Base-by-base conservation (phyloP, 768 basidiomycete genomes). In the Polyporus arcularius region DNA sequence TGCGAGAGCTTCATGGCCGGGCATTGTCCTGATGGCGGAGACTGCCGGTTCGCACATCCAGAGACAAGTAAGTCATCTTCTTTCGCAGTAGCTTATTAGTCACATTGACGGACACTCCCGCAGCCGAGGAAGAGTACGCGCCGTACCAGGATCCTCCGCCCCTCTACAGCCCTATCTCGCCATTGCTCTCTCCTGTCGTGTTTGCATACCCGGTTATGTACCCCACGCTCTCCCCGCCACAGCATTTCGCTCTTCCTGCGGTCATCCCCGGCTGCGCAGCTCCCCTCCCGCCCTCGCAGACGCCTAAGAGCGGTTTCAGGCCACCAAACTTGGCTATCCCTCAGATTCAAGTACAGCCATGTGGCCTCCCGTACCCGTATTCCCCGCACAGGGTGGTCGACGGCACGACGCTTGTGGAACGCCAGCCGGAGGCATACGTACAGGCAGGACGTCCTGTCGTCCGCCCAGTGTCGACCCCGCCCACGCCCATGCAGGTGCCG, bases 41-140 rank as follows among this genome's bases (percentile, higher is more conserved):
- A 74, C 51, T 74, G 72, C 62, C 61, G 55, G 45, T 70, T 57
- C 43, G 49, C 64, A 15, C 73, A 74, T 40, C 68, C 67, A 2
- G 63, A 65, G 10, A 57, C 54, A 12, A 55, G 67, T 58, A 46
- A 8, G 66, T 53, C 1, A 4, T 2, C 21, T 15, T 31, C 53
- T n/a, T 10, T 15, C 18, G 26, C 10, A 40, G 16, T 12, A 32
- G 18, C 16, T 15, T 21, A 2, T 3, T 14, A n/a, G 40, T 15
- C 35, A 18, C 32, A n/a, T 18, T 38, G 10, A 55, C 18, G 35
- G 4, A 39, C 15, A 6, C 14, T 11, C 7, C 4, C 26, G 12
- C n/a, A 55, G 58, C 30, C 26, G 54, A 60, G 32, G 48, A 55
- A 16, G 53, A 58, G 10, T 52, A 55, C n/a, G 26, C 38, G n/a